Evolutionary conservation across 2,329 filamentous ascomycete genomes (phyloP).

Genomic region (Neofusicoccum cordaticola): DNA sequence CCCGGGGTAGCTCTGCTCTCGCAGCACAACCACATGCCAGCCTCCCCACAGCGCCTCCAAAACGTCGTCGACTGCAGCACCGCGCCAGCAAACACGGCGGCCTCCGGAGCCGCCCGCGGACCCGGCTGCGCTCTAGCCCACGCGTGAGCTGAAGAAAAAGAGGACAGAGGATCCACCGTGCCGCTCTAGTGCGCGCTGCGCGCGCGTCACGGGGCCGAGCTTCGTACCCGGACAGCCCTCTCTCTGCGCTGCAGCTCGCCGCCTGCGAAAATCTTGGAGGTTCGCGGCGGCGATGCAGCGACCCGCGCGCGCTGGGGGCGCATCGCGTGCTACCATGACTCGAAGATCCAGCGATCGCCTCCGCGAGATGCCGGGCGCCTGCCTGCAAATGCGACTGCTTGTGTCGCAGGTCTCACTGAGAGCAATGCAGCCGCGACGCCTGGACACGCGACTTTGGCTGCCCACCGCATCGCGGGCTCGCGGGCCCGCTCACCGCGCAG

Average conservation of each 20-base stretch:
- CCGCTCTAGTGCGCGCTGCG: slow-evolving; percentile 11
- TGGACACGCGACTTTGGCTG: neutral
- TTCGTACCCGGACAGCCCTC: neutral
- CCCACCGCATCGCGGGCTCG: neutral
- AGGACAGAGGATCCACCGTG: slow-evolving; percentile 2
- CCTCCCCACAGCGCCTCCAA: neutral
- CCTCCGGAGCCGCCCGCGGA: neutral
- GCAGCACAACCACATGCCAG: slow-evolving; percentile 4
- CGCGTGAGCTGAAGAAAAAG: slow-evolving; percentile 14
- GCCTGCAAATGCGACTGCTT: slow-evolving; percentile 7
- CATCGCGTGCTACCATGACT: slow-evolving; percentile 16
- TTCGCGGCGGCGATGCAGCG: slow-evolving; percentile 8
- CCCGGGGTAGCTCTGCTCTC: neutral
- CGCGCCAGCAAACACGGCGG: neutral
- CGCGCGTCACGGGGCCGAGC: slow-evolving; percentile 9
- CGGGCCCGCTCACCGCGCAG: neutral
- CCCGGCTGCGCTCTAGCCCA: neutral
- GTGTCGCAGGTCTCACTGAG: neutral
- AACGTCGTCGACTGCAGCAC: neutral
- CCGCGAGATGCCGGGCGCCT: slow-evolving; percentile 4
- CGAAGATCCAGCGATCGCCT: slow-evolving; percentile 13
- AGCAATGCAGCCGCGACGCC: neutral
- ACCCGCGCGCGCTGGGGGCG: neutral
- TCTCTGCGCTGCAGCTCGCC: slow-evolving; percentile 10
- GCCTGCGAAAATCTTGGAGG: slow-evolving; percentile 13